Evolutionary conservation across 1,284 basidiomycete genomes (phyloP), one percentile per base, ranked within the genome.

Genomic region (Retiboletus flavoniger): DNA sequence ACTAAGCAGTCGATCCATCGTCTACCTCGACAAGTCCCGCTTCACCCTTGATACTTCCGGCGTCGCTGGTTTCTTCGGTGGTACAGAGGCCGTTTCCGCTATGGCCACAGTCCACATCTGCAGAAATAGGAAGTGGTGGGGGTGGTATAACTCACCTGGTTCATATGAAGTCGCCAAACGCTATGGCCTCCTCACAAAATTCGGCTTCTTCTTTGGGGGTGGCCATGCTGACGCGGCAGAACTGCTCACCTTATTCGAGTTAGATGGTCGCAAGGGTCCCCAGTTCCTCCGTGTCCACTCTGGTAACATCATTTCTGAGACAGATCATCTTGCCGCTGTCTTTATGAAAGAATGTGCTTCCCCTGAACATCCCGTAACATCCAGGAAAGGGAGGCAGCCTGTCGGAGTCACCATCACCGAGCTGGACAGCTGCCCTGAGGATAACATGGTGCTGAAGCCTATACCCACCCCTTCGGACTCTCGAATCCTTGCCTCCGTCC

Each of bases 61-160:
- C 10, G 60, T 63, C 11, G 61, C 58, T 9, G 61, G 63, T 14
- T 60, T 56, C 35, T 63, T 68, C 29, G 67, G 66, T 19, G 66
- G 66, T 13, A 57, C 62, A 24, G 66, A 67, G 39, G 66, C 66
- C 4, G 52, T 63, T 24, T 59, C 67, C 3, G 60, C 66, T 13
- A 67, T 67, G 66, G 56, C 58, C 14, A 68, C 63, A 9, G 56
- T 67, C 5, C 63, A 67, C n/a, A 44, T 67, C 21, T 65, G 58
- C 45, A 45, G 51, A 40, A 54, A 58, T 7, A 61, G 62, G 36
- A 65, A 50, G 31, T 59, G 42, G 59, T 34, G 63, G 28, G 66
- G 66, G 19, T 67, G 66, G 66, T 67, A 67, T 35, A 67, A 67
- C 36, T 59, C 63, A 5, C 67, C 66, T 29, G 66, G 66, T 11